A percentile compares a stretch with the other conserved stretches of the same genome.
Conservation (phyloP, 768 basidiomycete species). For the Calvatia gigantea region DNA sequence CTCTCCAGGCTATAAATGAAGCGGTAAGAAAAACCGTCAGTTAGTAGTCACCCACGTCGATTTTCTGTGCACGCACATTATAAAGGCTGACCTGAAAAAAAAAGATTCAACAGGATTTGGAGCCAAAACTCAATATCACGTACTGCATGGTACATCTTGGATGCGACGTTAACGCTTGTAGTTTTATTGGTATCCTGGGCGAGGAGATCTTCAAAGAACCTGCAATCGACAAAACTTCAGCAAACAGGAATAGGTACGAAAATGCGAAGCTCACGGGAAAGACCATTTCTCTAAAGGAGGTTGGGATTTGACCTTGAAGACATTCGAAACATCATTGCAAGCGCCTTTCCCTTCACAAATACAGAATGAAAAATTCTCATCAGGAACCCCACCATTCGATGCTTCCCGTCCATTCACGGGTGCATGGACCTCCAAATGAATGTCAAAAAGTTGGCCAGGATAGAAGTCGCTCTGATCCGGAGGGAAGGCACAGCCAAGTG, state of each 20-base stretch:
- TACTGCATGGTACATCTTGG: conserved; percentile 38
- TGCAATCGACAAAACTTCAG: conserved; percentile 8
- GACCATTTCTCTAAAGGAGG: conserved; percentile 36
- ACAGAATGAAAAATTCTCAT: conserved; percentile 38
- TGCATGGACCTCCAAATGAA: conserved; percentile 40
- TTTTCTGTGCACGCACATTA: background rate
- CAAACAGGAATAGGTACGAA: background rate
- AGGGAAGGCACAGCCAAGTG: conserved; percentile 38
- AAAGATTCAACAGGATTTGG: background rate
- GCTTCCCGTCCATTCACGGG: conserved; percentile 39
- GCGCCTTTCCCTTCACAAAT: conserved; percentile 29
- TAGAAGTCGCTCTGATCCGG: conserved; percentile 43
- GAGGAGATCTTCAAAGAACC: conserved; percentile 43
- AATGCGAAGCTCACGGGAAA: conserved; percentile 29
- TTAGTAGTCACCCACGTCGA: background rate
- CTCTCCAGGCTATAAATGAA: conserved; percentile 27
- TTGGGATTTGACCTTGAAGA: conserved; percentile 29
- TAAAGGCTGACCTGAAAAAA: background rate
- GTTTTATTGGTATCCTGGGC: conserved; percentile 31
- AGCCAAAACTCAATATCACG: conserved; percentile 18
- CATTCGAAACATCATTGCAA: conserved; percentile 31
- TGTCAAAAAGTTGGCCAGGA: conserved; percentile 39
- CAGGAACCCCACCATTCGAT: conserved; percentile 28
- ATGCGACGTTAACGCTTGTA: conserved; percentile 36
- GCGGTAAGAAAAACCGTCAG: no score